Evolutionary conservation across 108 stramenopile species (phyloP).

Genomic region (Skeletonema costatum): DNA sequence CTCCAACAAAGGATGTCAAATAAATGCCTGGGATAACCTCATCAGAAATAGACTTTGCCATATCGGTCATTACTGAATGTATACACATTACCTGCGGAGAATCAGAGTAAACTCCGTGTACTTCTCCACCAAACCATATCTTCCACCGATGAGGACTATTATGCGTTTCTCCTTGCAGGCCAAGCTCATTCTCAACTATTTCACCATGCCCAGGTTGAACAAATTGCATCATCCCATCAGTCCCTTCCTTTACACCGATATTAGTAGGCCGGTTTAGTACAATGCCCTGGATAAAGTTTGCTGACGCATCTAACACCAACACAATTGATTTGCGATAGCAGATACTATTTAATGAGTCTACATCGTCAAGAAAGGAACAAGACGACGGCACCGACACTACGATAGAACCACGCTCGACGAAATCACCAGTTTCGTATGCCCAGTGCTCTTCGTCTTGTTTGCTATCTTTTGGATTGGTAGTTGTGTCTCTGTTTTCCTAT

Average conservation of each 20-base stretch:
- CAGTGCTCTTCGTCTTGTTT: conserved; percentile 39
- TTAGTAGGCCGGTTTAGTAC: conserved; percentile 78
- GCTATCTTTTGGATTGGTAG: background rate
- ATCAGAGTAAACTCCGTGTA: conserved; percentile 49
- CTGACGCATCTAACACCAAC: conserved; percentile 62
- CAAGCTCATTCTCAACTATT: conserved; percentile 28
- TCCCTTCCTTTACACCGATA: conserved; percentile 41
- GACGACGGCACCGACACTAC: conserved; percentile 52
- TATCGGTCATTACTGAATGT: conserved; percentile 29
- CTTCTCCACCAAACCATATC: conserved; percentile 78
- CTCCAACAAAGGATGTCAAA: conserved; percentile 42
- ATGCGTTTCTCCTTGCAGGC: background rate
- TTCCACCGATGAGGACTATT: conserved; percentile 40
- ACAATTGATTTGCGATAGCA: conserved; percentile 79
- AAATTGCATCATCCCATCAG: conserved; percentile 31
- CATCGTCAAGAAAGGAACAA: conserved; percentile 25
- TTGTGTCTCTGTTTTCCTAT: conserved; percentile 16
- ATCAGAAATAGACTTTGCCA: conserved; percentile 34
- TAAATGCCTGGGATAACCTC: conserved; percentile 34
- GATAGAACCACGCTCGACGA: conserved; percentile 62
- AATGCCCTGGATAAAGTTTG: conserved; percentile 71
- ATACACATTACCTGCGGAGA: conserved; percentile 43
- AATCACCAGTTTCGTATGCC: conserved; percentile 62
- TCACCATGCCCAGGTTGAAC: conserved; percentile 26
- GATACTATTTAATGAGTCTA: conserved; percentile 50